Conservation (phyloP, 192 early-diverging fungal genomes). For the Umbelopsis sp. region DNA sequence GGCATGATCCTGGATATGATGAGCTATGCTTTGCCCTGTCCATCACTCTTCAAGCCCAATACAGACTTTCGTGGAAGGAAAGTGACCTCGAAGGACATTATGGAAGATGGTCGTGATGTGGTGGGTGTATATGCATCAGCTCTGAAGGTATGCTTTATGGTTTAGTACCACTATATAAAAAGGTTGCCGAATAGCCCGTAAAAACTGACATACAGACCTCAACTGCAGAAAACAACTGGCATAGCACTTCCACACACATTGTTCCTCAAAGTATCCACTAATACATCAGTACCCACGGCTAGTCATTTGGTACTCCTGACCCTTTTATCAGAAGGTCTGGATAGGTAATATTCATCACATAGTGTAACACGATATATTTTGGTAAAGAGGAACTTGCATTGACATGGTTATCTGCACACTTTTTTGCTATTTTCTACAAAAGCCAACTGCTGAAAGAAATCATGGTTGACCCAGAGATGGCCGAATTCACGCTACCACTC, state of each 20-base stretch:
- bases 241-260: background rate
- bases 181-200: too few species aligned
- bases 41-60: background rate
- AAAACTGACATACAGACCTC: too few species aligned
- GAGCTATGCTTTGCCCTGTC: background rate
- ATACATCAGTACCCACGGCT: background rate
- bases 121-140: background rate
- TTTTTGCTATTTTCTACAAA: too few species aligned
- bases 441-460: background rate
- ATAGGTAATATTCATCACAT: background rate
- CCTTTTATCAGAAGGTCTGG: background rate
- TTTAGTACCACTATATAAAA: too few species aligned
- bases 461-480: background rate
- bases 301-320: background rate
- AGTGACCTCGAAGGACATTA: background rate
- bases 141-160: background rate
- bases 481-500: background rate
- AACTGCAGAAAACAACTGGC: too few species aligned
- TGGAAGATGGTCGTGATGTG: background rate
- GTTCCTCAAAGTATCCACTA: background rate
- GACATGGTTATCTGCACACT: too few species aligned
- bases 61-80: background rate
- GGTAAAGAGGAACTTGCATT: too few species aligned
- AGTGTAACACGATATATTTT: background rate
- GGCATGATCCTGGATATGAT: background rate